Evolutionary conservation across 2,329 filamentous ascomycete genomes (phyloP).

Genomic region (Taxawa tesnikishii): DNA sequence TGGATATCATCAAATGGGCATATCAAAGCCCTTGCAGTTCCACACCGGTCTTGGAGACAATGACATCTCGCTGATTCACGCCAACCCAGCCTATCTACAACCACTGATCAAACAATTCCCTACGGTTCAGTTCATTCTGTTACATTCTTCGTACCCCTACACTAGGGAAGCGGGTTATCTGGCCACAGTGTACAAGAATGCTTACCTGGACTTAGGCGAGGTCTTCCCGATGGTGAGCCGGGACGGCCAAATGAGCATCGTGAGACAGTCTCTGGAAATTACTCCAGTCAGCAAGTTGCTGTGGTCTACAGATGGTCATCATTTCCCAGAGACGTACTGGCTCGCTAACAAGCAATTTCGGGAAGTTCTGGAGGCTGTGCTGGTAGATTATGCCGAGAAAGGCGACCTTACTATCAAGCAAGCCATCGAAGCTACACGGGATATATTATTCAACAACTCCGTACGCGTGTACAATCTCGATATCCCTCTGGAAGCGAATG

Average conservation of each 20-base stretch:
- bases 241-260: conserved; percentile 58
- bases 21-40: conserved; percentile 66
- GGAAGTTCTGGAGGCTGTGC: conserved; percentile 55
- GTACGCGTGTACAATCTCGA: conserved; percentile 59
- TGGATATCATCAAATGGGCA: conserved; percentile 26
- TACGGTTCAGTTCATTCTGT: conserved; percentile 59
- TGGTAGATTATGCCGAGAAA: conserved; percentile 54
- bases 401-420: conserved; percentile 49
- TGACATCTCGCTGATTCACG: conserved; percentile 56
- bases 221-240: conserved; percentile 69
- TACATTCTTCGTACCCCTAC: conserved; percentile 74
- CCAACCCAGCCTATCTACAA: conserved; percentile 67
- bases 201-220: conserved; percentile 72
- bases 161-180: conserved; percentile 68
- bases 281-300: conserved; percentile 64
- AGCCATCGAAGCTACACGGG: conserved; percentile 51
- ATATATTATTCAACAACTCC: conserved; percentile 65
- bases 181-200: conserved; percentile 64
- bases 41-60: conserved; percentile 75
- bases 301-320: conserved; percentile 72
- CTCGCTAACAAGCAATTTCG: conserved; percentile 61
- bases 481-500: conserved; percentile 1
- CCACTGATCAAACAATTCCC: conserved; percentile 58
- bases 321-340: conserved; percentile 66
- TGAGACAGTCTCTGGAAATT: conserved; percentile 63